Conservation (phyloP, 352 stramenopile species). For the Phytophthora pisi region DNA sequence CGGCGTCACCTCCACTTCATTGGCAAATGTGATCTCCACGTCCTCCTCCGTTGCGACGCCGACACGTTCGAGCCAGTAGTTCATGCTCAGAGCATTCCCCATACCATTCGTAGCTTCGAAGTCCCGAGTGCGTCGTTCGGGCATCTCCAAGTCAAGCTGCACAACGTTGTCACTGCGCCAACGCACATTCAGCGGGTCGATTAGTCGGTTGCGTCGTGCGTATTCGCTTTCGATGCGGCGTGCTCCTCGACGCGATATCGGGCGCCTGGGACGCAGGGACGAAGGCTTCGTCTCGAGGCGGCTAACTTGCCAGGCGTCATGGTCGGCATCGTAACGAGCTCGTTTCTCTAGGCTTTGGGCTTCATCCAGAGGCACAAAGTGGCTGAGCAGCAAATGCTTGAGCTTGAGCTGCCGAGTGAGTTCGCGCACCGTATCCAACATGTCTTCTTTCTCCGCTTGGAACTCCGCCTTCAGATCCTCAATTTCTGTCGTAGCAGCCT, state of each 20-base stretch:
- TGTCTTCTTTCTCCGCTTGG: constrained; percentile 93
- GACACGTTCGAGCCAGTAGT: constrained; percentile 67
- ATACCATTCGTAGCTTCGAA: constrained; percentile 66
- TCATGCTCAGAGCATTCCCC: constrained; percentile 55
- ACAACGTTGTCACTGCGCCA: constrained; percentile 93
- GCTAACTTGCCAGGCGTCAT: constrained; percentile 90
- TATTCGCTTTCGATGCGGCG: constrained; percentile 93
- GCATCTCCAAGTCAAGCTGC: constrained; percentile 90
- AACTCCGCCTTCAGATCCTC: constrained; percentile 94
- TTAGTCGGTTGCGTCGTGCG: constrained; percentile 76
- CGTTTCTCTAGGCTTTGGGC: constrained; percentile 79
- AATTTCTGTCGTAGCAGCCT: constrained; percentile 88
- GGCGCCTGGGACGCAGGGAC: constrained; percentile 55
- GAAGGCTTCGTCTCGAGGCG: constrained; percentile 67
- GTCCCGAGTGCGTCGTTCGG: constrained; percentile 79
- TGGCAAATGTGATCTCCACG: constrained; percentile 66
- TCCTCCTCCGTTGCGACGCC: constrained; percentile 48
- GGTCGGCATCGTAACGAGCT: constrained; percentile 88
- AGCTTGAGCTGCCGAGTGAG: constrained; percentile 95
- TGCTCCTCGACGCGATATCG: constrained; percentile 65
- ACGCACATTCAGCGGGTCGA: constrained; percentile 86
- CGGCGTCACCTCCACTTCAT: constrained; percentile 49
- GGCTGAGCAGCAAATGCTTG: constrained; percentile 91
- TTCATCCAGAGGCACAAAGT: constrained; percentile 87
- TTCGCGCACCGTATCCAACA: constrained; percentile 95